Percentiles rank a stretch among this genome's conserved stretches.
These are phyloP conservation scores for Fusarium buharicum DNA, from an alignment of 2,329 filamentous ascomycete genomes.

Conservation along the genomic window DNA sequence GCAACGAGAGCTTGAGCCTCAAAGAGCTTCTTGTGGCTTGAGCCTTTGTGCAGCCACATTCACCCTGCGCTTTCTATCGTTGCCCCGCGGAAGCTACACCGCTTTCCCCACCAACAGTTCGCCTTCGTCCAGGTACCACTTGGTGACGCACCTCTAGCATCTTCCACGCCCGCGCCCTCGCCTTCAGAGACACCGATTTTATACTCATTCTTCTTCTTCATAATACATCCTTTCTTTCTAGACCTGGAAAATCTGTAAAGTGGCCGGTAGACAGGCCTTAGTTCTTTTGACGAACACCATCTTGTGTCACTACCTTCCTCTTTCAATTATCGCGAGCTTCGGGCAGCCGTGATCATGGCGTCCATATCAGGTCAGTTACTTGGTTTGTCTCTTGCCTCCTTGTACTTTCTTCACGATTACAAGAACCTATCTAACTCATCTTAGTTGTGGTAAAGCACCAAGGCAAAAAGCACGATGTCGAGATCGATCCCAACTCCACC, in stretches of 20 bases:
- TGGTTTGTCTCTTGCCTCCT: constrained; percentile 22
- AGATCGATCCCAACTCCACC: constrained; percentile 83
- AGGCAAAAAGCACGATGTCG: constrained; percentile 94
- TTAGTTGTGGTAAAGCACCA: constrained; percentile 92
- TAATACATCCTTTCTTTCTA: constrained; percentile 1
- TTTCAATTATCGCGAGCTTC: constrained; percentile 22
- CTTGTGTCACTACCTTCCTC: constrained; percentile 2
- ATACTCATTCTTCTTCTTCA: constrained; percentile 1
- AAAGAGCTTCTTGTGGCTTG: constrained; percentile 20
- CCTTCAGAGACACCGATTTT: constrained; percentile 13
- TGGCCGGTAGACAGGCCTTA: not conserved
- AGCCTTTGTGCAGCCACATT: constrained; percentile 18
- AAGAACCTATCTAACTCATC: constrained; percentile 28
- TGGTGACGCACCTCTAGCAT: constrained; percentile 47
- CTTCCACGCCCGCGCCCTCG: constrained; percentile 18
- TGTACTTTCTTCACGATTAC: not conserved
- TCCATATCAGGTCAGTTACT: constrained; percentile 62
- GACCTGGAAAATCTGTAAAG: not conserved
- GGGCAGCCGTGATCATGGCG: constrained; percentile 57
- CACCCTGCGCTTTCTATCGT: not conserved
- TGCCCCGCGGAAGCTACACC: constrained; percentile 37
- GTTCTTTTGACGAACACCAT: not conserved
- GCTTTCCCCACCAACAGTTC: constrained; percentile 44
- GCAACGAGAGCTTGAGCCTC: constrained; percentile 29
- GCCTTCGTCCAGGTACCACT: constrained; percentile 48